A percentile compares a stretch with the other conserved stretches of the same genome.
These are phyloP conservation scores for Dujonia santamariae DNA, from an alignment of 1,139 yeast genomes.

Conservation along the genomic window DNA sequence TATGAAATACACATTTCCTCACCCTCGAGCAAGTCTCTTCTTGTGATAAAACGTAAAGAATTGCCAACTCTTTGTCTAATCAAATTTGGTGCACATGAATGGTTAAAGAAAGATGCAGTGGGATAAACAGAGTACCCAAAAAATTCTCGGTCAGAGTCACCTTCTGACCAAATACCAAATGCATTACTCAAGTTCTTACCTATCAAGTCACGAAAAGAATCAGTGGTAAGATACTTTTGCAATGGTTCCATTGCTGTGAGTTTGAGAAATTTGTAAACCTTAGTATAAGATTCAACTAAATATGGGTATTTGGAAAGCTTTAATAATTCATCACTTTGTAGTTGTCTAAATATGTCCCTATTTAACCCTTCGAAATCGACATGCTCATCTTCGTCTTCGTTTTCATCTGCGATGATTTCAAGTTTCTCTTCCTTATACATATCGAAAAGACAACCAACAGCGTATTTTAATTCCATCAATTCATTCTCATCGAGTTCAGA, in stretches of 20 bases:
- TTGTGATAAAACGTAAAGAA: slow-evolving; percentile 22
- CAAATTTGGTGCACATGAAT: slow-evolving; percentile 57
- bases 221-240: slow-evolving; percentile 36
- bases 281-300: slow-evolving; percentile 47
- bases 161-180: slow-evolving; percentile 66
- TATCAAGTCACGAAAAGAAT: slow-evolving; percentile 43
- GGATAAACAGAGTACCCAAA: slow-evolving; percentile 68
- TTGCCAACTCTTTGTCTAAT: slow-evolving; percentile 22
- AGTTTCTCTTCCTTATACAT: slow-evolving; percentile 13
- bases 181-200: slow-evolving; percentile 73
- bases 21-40: slow-evolving; percentile 29
- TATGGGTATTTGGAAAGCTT: slow-evolving; percentile 50
- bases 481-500: slow-evolving; percentile 30
- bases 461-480: slow-evolving; percentile 37
- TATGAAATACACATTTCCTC: slow-evolving; percentile 64
- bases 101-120: slow-evolving; percentile 68
- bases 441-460: slow-evolving; percentile 29
- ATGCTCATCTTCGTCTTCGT: background rate
- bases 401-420: slow-evolving; percentile 2
- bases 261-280: slow-evolving; percentile 49
- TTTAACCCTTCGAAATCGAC: background rate
- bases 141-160: slow-evolving; percentile 42
- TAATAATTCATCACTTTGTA: slow-evolving; percentile 56
- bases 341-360: slow-evolving; percentile 29
- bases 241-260: slow-evolving; percentile 38